Base-by-base conservation (phyloP, 129 eudicot species). In the Cynara cardunculus region DNA sequence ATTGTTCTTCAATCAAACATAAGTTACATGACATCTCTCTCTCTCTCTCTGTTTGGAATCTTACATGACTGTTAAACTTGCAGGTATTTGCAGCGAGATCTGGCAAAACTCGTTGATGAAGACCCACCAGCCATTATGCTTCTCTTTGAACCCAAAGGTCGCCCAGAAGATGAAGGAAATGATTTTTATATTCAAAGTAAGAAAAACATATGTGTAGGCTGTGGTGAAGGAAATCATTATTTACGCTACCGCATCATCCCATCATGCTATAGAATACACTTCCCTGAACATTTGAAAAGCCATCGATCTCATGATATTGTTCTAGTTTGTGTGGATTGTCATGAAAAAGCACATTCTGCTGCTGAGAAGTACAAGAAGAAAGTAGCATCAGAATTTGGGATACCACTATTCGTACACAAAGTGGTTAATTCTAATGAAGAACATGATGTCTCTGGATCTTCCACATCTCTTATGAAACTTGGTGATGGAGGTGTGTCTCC, bases 231-330 rank as follows among this genome's bases (percentile, higher is more conserved):
- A 74, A 92, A 87, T 53, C 99, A 95, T 82, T 95, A 92, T 84
- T 83, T 95, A 74, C 92, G 99, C 3, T 95, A 95, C 76, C 87
- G 99, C 46, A 90, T 95, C 34, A 95, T 95, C 77, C 99, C 99
- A 2, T 92, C 99, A 8, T 95, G 99, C 87, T 95, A 95, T 71
- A 87, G 99, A 84, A 81, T 92, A 74, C 97, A 95, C 88, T 95
- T 95, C 25, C 99, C 97, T 13, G 99, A 95, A 87, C 99, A 92
- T 78, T 83, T 95, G 77, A 95, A 95, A 86, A 95, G 99, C 61
- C 99, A 95, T 74, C 95, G 99, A 13, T 95, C 99, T 84, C 99
- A 95, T 87, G 99, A 95, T 80, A 95, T 95, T 80, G 99, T 95
- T 86, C 83, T 92, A 65, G 93, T 95, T 77, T 95, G 99, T 69